These are phyloP conservation scores for Dipteronia dyeriana DNA, from an alignment of 345 rosid species.

Conservation along the genomic window DNA sequence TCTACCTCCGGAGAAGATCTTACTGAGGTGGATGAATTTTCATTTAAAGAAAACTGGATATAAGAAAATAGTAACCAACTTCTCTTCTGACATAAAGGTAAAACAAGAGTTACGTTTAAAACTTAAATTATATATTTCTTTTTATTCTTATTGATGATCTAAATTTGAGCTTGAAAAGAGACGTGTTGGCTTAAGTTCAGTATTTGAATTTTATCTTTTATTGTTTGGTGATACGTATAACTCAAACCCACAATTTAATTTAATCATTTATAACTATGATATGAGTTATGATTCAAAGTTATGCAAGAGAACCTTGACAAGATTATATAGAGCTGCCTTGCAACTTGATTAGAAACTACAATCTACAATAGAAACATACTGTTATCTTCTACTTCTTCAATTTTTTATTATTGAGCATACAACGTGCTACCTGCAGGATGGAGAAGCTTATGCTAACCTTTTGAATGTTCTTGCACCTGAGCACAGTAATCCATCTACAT, in stretches of 20 bases:
- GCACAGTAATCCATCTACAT: constrained; percentile 62
- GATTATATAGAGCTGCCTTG: background rate
- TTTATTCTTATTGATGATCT: background rate
- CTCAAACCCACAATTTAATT: background rate
- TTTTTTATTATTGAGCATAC: constrained; percentile 21
- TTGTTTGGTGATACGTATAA: background rate
- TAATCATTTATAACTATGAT: background rate
- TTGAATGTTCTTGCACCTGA: constrained; percentile 93
- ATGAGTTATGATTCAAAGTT: background rate
- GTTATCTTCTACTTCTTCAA: background rate
- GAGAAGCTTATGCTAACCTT: constrained; percentile 93
- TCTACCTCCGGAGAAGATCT: constrained; percentile 96
- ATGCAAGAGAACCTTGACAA: background rate
- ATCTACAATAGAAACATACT: background rate
- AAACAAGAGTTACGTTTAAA: background rate
- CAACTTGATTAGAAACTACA: background rate
- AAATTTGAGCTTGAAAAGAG: background rate
- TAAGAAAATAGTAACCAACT: constrained; percentile 78
- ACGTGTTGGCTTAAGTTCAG: background rate
- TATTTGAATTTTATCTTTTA: background rate
- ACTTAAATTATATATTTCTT: background rate
- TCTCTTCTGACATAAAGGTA: constrained; percentile 98
- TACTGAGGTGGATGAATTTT: constrained; percentile 98
- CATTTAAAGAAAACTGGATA: constrained; percentile 78
- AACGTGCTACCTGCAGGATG: constrained; percentile 65